Evolutionary conservation across 1,284 basidiomycete species (phyloP).

Genomic region (Ustanciosporium gigantosporum): DNA sequence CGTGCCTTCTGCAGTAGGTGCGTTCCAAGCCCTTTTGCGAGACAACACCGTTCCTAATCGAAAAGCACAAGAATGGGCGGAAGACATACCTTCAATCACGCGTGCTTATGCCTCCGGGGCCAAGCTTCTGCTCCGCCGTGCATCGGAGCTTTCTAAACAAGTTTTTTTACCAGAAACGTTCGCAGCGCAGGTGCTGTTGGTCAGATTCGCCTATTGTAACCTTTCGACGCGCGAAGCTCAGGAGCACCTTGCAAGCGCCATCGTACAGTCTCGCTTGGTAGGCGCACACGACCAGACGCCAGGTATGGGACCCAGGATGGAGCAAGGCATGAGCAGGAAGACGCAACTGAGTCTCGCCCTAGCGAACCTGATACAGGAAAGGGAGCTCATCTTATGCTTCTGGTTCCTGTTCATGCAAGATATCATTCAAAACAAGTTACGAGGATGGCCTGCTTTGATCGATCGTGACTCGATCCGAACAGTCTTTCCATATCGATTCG

Average conservation of each 20-base stretch:
- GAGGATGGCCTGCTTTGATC: slow-evolving; percentile 4
- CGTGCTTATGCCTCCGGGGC: slow-evolving; percentile 2
- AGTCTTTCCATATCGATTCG: slow-evolving; percentile 6
- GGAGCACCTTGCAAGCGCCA: slow-evolving; percentile 5
- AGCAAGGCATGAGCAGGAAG: background rate
- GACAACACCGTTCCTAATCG: background rate
- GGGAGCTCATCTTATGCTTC: slow-evolving; percentile 9
- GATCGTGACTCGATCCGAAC: slow-evolving; percentile 12
- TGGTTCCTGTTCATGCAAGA: slow-evolving; percentile 25
- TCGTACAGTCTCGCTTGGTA: slow-evolving; percentile 9
- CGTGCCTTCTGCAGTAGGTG: background rate
- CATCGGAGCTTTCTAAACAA: no score
- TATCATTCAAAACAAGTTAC: slow-evolving; percentile 14
- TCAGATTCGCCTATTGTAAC: no score
- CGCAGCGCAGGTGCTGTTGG: no score
- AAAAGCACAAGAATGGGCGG: background rate
- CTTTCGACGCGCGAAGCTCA: no score
- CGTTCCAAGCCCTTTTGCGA: background rate
- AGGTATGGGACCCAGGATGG: slow-evolving; percentile 4
- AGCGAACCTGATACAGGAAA: slow-evolving; percentile 11
- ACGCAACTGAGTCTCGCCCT: slow-evolving; percentile 14
- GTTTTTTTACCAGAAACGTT: no score
- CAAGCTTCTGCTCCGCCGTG: slow-evolving; percentile 6
- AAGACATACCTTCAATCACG: background rate
- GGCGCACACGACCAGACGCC: slow-evolving; percentile 4